Evolutionary conservation across 169 alveolate genomes (phyloP), one percentile per base, ranked within the genome.

Genomic region (Cytauxzoon felis): DNA sequence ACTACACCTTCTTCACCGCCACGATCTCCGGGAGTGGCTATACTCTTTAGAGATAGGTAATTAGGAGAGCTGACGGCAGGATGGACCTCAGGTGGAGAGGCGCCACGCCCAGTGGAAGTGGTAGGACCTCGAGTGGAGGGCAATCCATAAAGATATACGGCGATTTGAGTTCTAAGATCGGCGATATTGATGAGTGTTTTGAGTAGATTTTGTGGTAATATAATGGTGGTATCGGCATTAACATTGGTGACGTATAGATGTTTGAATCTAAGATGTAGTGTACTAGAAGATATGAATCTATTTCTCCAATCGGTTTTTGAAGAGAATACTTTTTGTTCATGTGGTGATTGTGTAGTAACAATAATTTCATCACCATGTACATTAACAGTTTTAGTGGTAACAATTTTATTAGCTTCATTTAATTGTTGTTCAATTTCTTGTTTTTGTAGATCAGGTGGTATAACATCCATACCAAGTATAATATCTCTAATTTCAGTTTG

Each of bases 401-500:
- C 82, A 32, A 93, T 87, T 47, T 88, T 89, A 50, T 72, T 92
- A 26, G 88, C 64, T 48, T 66, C 89, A 19, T 59, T 71, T 41
- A 71, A 82, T 40, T 94, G 89, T 60, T 94, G 98, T 19, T 94
- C 98, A 33, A 93, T 95, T 84, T 96, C 95, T 88, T 91, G 98
- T 54, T 95, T 80, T 82, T 94, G 97, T 40, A 96, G 62, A 60
- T 97, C 88, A 13, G 99, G 99, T 1, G 99, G 99, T 5, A 99
- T 92, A 60, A 98, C 96, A 82, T 98, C 99, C 99, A 97, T 96
- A 29, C 99, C 99, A 42, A 98, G 84, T 30, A 98, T 96, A 60
- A 98, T 97, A 83, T 98, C 99, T 75, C 99, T 93, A 42, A 98
- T 97, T 87, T 98, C 99, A 73, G 97, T 93, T 90, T 97, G 97